Evolutionary conservation across 768 basidiomycete species (phyloP), one percentile per base, ranked within the genome.

Genomic region (Mycena capillaripes): DNA sequence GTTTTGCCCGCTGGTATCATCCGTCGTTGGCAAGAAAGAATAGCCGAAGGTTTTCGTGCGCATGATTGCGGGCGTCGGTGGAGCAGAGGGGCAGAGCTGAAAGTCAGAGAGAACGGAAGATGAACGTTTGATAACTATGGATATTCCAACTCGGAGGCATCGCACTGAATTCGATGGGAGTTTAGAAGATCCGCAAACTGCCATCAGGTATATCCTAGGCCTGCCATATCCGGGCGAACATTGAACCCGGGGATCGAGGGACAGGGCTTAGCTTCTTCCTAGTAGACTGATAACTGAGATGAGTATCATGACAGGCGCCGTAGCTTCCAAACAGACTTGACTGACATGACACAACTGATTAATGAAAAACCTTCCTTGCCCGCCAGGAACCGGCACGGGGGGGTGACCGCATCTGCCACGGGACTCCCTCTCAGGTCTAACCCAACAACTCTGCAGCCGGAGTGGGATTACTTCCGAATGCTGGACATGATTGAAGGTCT

Each of bases 11-110:
- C 9, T 44, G 42, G 32, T 56, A 44, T 44, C 42, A 44, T 44
- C 42, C 42, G 42, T 16, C 55, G 55, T 34, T n/a, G 55, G 55
- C 32, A 56, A 56, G 19, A 27, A 19, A 21, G 55, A 56, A 36
- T 56, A 56, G 55, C 55, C 32, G 8, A 56, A 56, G 30, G 55
- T 56, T 56, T 32, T 34, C 55, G 55, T 36, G 55, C 32, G 30
- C 55, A 56, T 56, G 17, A 34, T 7, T 44, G 42, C 32, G 32
- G 32, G 21, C 34, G 9, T 56, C 32, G 55, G 30, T 17, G 8
- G 55, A 36, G 32, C 55, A 34, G 12, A 56, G 34, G 21, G 21
- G 21, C 14, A 56, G 21, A 56, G 55, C 21, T 56, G 32, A 21
- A 34, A 34, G 55, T 34, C 55, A 34, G 55, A n/a, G 55, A 23